Percentiles rank a stretch among this genome's conserved stretches.
Evolutionary conservation across 345 rosid species (phyloP).

Genomic region (Sonneratia caseolaris): DNA sequence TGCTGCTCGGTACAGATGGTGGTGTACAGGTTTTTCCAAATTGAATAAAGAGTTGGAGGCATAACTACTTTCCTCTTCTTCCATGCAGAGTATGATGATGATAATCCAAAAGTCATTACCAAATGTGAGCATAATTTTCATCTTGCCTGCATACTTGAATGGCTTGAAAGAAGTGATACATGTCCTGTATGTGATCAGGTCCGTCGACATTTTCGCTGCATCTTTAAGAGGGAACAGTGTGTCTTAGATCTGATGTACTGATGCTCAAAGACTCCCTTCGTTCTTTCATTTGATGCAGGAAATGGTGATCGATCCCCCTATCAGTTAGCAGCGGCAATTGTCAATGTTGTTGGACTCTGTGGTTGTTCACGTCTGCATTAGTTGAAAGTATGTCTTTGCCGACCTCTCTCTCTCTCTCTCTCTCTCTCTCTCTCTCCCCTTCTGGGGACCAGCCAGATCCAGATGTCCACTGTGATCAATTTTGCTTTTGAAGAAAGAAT

Average conservation of each 20-base stretch:
- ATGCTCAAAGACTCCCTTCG: background rate
- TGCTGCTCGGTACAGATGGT: background rate
- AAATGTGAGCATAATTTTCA: slow-evolving; percentile 97
- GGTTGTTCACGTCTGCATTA: background rate
- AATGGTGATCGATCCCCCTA: slow-evolving; percentile 50
- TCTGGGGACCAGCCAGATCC: background rate
- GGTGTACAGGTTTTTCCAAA: background rate
- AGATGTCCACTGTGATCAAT: background rate
- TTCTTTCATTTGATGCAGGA: slow-evolving; percentile 42
- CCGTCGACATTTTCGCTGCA: slow-evolving; percentile 3
- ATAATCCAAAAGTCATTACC: slow-evolving; percentile 75
- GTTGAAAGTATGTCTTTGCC: background rate
- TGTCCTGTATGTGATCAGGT: slow-evolving; percentile 96
- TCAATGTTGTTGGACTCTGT: background rate
- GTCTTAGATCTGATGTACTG: background rate
- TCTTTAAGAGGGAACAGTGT: background rate
- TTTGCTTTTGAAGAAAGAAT: background rate
- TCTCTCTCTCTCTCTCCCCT: background rate
- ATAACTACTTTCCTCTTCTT: slow-evolving; percentile 8
- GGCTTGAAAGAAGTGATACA: slow-evolving; percentile 97
- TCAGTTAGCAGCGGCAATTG: slow-evolving; percentile 24
- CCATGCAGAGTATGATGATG: slow-evolving; percentile 72
- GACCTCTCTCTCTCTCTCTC: background rate
- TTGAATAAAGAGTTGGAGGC: background rate
- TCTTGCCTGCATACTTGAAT: slow-evolving; percentile 92